Evolutionary conservation across 768 basidiomycete genomes (phyloP), one percentile per base, ranked within the genome.

Genomic region (Gelatoporia subvermispora): DNA sequence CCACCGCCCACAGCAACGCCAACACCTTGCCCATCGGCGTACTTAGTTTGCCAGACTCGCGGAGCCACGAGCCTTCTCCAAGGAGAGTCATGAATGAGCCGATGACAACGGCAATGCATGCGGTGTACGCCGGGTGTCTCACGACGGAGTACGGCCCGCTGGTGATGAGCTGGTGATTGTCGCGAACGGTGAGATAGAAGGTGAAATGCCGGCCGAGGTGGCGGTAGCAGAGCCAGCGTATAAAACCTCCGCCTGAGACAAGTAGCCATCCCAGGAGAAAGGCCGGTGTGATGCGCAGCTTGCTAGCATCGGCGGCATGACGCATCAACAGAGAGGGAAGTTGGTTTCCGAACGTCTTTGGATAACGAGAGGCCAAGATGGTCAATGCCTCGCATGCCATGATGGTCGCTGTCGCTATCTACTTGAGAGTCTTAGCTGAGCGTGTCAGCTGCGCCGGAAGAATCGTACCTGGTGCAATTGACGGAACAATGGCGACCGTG

Each of bases 101-200:
- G 3, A 43, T 18, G 20, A 41, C 38, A 21, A 53, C 44, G n/a
- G 55, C 16, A 36, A 46, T 7, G 11, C 36, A 15, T n/a, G 52
- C 57, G 2, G 49, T 45, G 53, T 66, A 66, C 50, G 44, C 31
- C 7, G 65, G 65, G 47, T 66, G 65, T 13, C 65, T 59, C 1
- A 66, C 63, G 45, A 60, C 17, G 18, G 57, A 41, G 53, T 66
- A 66, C 35, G 63, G 65, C 8, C 63, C 63, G 17, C 17, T 24
- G 15, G 63, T 65, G 17, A 65, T 47, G n/a, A 66, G 57, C 36
- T 37, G 46, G 39, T 66, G 65, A 34, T 53, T 53, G 13, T 57
- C 42, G 25, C 48, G 49, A 7, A 66, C 39, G 17, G 60, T 46
- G n/a, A 66, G 45, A 37, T 62, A 53, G 55, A 58, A 61, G 16